These are phyloP conservation scores for Gossypium thurberi DNA, from an alignment of 345 rosid species.

Conservation along the genomic window DNA sequence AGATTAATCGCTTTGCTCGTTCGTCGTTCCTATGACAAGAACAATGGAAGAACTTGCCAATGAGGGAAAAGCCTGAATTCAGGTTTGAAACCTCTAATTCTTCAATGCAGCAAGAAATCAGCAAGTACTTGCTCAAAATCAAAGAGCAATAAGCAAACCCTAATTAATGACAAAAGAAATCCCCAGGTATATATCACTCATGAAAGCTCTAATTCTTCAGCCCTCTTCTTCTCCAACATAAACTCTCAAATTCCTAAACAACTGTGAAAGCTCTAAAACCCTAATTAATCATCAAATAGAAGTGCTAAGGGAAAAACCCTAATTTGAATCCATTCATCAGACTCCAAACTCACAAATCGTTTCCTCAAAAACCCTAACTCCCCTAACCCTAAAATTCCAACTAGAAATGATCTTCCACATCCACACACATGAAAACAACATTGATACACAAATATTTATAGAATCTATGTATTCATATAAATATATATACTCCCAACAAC, in stretches of 20 bases:
- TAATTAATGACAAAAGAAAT: not conserved
- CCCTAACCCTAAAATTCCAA: conserved; percentile 30
- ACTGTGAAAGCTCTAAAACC: conserved; percentile 19
- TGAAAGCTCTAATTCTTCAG: conserved; percentile 12
- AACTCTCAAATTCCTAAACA: conserved; percentile 20
- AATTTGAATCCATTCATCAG: conserved; percentile 21
- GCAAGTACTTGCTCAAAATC: not conserved
- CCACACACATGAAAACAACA: conserved; percentile 30
- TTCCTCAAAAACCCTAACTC: conserved; percentile 22
- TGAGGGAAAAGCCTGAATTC: not conserved
- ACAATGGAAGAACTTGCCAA: not conserved
- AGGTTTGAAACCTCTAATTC: not conserved
- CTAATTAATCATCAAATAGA: conserved; percentile 31
- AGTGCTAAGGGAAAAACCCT: conserved; percentile 21
- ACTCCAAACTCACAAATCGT: conserved; percentile 13
- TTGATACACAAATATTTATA: conserved; percentile 14
- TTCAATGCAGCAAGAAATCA: conserved; percentile 9
- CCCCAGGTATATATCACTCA: conserved; percentile 7
- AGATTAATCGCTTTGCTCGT: not conserved
- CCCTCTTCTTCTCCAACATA: conserved; percentile 9
- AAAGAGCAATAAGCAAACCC: conserved; percentile 14
- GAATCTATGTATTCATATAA: conserved; percentile 17
- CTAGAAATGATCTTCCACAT: conserved; percentile 33
- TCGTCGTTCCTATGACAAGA: not conserved
- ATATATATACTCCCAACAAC: conserved; percentile 13